These are phyloP conservation scores for Huiozyma sinensis DNA, from an alignment of 805 yeast species.

Conservation along the genomic window DNA sequence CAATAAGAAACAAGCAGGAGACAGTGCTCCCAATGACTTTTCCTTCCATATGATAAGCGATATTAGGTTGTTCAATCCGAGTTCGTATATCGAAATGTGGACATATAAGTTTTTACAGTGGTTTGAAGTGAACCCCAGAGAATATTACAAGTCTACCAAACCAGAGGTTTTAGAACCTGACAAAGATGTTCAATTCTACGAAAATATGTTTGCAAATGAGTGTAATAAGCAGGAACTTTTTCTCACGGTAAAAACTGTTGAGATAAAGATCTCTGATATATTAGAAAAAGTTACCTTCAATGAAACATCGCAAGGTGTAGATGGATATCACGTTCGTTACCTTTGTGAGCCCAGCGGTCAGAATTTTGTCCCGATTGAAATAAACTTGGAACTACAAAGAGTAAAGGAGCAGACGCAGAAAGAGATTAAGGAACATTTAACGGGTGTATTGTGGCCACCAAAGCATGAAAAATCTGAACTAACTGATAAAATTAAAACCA, in stretches of 20 bases:
- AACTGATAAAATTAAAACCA: background rate
- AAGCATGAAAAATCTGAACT: background rate
- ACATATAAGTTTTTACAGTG: slow-evolving; percentile 35
- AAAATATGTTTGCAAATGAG: slow-evolving; percentile 9
- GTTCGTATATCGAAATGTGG: slow-evolving; percentile 36
- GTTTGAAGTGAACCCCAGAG: slow-evolving; percentile 26
- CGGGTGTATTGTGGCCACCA: slow-evolving; percentile 5
- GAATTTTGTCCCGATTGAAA: slow-evolving; percentile 8
- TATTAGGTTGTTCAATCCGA: slow-evolving; percentile 36
- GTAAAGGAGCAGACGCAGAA: slow-evolving; percentile 6
- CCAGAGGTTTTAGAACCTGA: slow-evolving; percentile 9
- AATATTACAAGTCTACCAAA: slow-evolving; percentile 16
- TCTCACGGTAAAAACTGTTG: slow-evolving; percentile 38
- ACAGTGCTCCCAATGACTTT: background rate
- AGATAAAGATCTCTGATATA: slow-evolving; percentile 32
- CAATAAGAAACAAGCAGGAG: slow-evolving; percentile 7
- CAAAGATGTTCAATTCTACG: slow-evolving; percentile 5
- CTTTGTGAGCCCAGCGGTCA: slow-evolving; percentile 12
- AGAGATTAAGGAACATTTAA: slow-evolving; percentile 11
- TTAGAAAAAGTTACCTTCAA: slow-evolving; percentile 33
- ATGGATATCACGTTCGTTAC: slow-evolving; percentile 9
- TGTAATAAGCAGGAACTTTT: slow-evolving; percentile 36
- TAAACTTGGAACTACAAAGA: slow-evolving; percentile 4
- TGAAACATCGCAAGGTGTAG: background rate
- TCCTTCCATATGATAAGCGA: slow-evolving; percentile 33